Evolutionary conservation across 768 basidiomycete species (phyloP), one percentile per base, ranked within the genome.

Genomic region (Psilocybe subaeruginosa): DNA sequence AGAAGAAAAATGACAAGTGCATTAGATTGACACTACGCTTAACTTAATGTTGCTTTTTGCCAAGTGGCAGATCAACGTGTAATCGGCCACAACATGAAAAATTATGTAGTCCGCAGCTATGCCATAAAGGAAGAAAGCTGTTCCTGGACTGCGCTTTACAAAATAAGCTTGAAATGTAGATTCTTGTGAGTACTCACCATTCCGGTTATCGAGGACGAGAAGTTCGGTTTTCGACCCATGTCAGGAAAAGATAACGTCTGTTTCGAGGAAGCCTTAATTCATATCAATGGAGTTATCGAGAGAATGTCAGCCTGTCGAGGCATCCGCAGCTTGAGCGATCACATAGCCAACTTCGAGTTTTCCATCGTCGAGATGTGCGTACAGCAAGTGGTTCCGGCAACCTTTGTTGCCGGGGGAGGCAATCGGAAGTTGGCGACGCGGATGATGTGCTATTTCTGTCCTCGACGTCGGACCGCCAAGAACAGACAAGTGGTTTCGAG

Each of bases 111-210:
- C 41, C 41, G 51, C 51, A 53, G 51, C 33, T 53, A 53, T 35
- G 51, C 33, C 33, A 53, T 17, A 53, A 53, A 14, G 31, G 30
- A 41, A 51, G 29, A 51, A 11, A 45, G 14, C 23, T 19, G 35
- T 45, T 31, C 47, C 52, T 35, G 53, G 14, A 55, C 59, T 60
- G 59, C 59, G 59, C 54, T 60, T 60, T 50, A 23, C 9, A 50
- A 55, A 60, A 60, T 60, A 60, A 60, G 59, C 53, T 60, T 30
- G 52, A 60, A 14, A 47, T 60, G 59, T 60, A 53, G 53, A 43
- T 56, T 56, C 30, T 17, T 56, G 54, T 56, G 37, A 56, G 54
- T 43, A 46, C 51, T 27, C 19, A 27, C 54, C 54, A 37, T 4
- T 56, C 54, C 29, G 54, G 54, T n/a, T 19, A 56, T 43, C 23